Evolutionary conservation across 768 basidiomycete species (phyloP).

Genomic region (Baorangia bicolor): DNA sequence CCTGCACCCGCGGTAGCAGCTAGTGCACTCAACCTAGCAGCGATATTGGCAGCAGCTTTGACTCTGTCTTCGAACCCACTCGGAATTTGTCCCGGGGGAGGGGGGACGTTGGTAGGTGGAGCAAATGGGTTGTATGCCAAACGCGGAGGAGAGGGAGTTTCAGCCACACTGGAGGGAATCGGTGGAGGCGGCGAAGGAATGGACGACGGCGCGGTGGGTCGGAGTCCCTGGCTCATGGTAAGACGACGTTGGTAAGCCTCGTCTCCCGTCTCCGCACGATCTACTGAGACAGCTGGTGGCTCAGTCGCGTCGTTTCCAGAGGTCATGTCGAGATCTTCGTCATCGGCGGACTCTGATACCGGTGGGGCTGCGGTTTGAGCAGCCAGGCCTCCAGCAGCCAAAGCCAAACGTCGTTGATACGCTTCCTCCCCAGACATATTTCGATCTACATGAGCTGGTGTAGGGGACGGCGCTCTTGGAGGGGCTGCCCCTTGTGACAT

Average conservation of each 20-base stretch:
- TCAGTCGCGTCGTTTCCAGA: conserved; percentile 3
- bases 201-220: conserved; percentile 29
- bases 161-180: conserved; percentile 19
- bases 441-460: conserved; percentile 42
- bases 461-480: conserved; percentile 23
- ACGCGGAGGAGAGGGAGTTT: conserved; percentile 45
- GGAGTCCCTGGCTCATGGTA: conserved; percentile 49
- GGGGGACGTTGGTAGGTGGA: conserved; percentile 58
- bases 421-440: conserved; percentile 75
- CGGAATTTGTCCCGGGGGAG: conserved; percentile 49
- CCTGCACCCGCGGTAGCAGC: conserved; percentile 33
- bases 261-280: conserved; percentile 52
- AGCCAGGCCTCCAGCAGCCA: conserved; percentile 45
- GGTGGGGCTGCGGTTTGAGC: conserved; percentile 20
- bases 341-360: conserved; percentile 20
- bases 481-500: conserved; percentile 46
- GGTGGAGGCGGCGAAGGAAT: conserved; percentile 25
- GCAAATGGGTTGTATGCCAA: conserved; percentile 72
- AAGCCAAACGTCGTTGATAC: conserved; percentile 70
- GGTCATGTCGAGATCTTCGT: conserved; percentile 20
- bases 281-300: background rate
- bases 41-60: conserved; percentile 80
- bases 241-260: conserved; percentile 66
- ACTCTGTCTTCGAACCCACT: conserved; percentile 61
- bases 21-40: conserved; percentile 67